Base-by-base conservation (phyloP, 2,329 filamentous ascomycete genomes). In the Colletotrichum eleusines region DNA sequence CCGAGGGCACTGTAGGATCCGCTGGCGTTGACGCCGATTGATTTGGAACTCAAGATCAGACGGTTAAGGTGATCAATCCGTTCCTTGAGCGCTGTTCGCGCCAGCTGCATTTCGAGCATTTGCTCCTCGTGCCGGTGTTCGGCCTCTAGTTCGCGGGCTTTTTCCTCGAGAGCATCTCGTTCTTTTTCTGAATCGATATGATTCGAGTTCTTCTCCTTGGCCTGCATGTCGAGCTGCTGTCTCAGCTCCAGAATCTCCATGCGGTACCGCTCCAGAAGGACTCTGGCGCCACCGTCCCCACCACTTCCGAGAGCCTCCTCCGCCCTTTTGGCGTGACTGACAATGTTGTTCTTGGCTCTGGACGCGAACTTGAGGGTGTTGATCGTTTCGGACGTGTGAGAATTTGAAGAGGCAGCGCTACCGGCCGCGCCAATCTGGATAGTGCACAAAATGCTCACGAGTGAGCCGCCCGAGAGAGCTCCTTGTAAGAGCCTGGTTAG, bases 321-420 rank as follows among this genome's bases (percentile, higher is more conserved):
- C 8, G 95, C 95, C 78, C 91, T 93, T 86, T 98, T 98, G 42
- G 96, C 96, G 81, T 98, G 95, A 76, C 94, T 98, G 78, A 98
- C 92, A 77, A 99, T 97, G 78, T 92, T 99, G 82, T 99, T 99
- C 86, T 97, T 98, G 54, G 96, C 96, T 76, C 96, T 89, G 14
- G 95, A 96, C 2, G 96, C 96, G 78, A 99, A 99, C 77, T 98
- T 99, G 72, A 99, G 85, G 0, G 96, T 99, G 79, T 97, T 99
- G 66, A 99, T 83, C 0, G 95, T 98, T 82, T 99, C 96, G 23
- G 89, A 88, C 0, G 92, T 94, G 76, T 98, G 94, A 28, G 87
- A 93, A 75, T 89, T 92, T 26, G 91, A 88, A 4, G 90, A 83
- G 1, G 93, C 92, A 11, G 89, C 86, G 76, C 90, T 94, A 28